Evolutionary conservation across 2,329 filamentous ascomycete species (phyloP), one percentile per base, ranked within the genome.

Genomic region (Cladophialophora yegresii): DNA sequence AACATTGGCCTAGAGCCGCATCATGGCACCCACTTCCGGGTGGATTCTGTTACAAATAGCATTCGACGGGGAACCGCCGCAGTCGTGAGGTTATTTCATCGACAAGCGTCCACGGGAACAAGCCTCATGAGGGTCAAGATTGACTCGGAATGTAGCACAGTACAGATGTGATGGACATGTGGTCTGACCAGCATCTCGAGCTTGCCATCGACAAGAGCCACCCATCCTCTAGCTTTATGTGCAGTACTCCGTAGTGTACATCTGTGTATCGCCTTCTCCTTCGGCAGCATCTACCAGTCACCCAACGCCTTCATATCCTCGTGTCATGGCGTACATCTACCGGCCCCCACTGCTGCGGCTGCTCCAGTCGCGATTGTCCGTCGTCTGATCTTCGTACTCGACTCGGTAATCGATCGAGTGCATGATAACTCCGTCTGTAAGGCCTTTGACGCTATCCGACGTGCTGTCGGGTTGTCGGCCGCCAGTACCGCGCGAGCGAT

Each of bases 321-420:
- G 28, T 30, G 26, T 49, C 55, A 23, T 16, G 13, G 12, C 16
- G 26, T 20, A 12, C n/a, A 13, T 10, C 23, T 20, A 58, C 20
- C 55, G 43, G n/a, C 55, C 55, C 23, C 30, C 55, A n/a, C 55
- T 58, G 55, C 55, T 58, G 26, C 43, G 55, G n/a, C 55, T 58
- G 12, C 26, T 58, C 55, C 55, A 58, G 40, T 58, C 55, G 40
- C 55, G 55, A 23, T 58, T 40, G 32, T 58, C 55, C 2, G 26
- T 33, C 10, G 13, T 23, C 26, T 49, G 55, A 28, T 69, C 73
- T 61, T 72, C 70, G 56, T 67, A 70, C 55, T 70, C 62, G 45
- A 72, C 70, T 30, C 63, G 61, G 60, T 71, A 72, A 45, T 70
- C 71, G 40, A 67, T 68, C 7, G 70, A 70, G 33, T 72, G 70